Base-by-base conservation (phyloP, 495 filamentous ascomycete genomes). In the Amniculicola lignicola region DNA sequence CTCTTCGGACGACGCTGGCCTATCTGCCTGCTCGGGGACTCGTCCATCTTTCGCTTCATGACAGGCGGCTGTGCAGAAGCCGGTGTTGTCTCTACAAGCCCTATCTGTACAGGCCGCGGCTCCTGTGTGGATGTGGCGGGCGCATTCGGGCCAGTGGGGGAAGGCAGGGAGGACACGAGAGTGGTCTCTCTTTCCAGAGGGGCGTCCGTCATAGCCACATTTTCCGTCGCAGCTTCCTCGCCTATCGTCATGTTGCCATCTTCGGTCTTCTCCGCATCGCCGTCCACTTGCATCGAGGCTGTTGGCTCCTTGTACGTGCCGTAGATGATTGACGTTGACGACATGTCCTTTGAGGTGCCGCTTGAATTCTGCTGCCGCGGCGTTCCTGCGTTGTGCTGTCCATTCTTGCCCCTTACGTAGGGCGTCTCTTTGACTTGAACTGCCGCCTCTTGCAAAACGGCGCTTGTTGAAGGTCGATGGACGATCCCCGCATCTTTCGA, bases 401-500 rank as follows among this genome's bases (percentile, higher is more conserved):
- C 39, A 16, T 36, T 41, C 28, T 45, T 61, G 7, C 15, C 29
- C 31, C 56, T 61, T 4, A 24, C 22, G 21, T 56, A 48, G 1
- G 58, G 58, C 4, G 58, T 61, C 15, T 56, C 58, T 21, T 61
- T 61, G 2, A 61, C 58, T 28, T 60, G 57, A 12, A 60, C 42
- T 3, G 37, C 27, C 23, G 57, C 19, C 16, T 29, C 22, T 14
- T 3, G 21, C 9, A n/a, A n/a, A n/a, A n/a, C n/a, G n/a, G n/a
- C n/a, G n/a, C n/a, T n/a, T n/a, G n/a, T n/a, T n/a, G n/a, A n/a
- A n/a, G n/a, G n/a, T n/a, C n/a, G n/a, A n/a, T n/a, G n/a, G n/a
- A n/a, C n/a, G n/a, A n/a, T n/a, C n/a, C n/a, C n/a, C n/a, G n/a
- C n/a, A n/a, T n/a, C n/a, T n/a, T n/a, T n/a, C n/a, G n/a, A n/a